Conservation (phyloP, 2,329 filamentous ascomycete species). For the Aspergillaceae sp. region DNA sequence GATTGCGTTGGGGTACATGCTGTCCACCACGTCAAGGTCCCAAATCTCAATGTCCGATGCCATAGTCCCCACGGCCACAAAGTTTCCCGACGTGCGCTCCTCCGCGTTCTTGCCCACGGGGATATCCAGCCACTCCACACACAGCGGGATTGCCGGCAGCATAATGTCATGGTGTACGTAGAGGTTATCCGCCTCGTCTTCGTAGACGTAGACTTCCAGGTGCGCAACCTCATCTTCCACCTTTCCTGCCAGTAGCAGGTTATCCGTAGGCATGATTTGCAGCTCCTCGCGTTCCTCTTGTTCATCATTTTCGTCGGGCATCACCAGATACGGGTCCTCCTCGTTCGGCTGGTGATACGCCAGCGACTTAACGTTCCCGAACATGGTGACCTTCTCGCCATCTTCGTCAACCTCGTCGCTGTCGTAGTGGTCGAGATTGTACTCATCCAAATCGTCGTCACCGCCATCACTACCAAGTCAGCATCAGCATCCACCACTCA, state of each 20-base stretch:
- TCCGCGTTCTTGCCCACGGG: constrained; percentile 66
- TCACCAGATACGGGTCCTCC: constrained; percentile 92
- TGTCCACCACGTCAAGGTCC: constrained; percentile 92
- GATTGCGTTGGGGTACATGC: constrained; percentile 97
- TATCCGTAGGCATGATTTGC: constrained; percentile 86
- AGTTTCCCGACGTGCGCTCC: constrained; percentile 68
- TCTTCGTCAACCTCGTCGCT: constrained; percentile 63
- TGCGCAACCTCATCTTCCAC: constrained; percentile 96
- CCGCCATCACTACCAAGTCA: constrained; percentile 15
- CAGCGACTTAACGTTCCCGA: constrained; percentile 87
- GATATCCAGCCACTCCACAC: constrained; percentile 90
- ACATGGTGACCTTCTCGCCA: constrained; percentile 73
- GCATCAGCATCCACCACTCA: background rate
- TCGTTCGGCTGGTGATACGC: constrained; percentile 91
- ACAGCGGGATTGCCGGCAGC: constrained; percentile 91
- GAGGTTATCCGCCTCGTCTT: constrained; percentile 88
- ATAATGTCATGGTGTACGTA: constrained; percentile 99
- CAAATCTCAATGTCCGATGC: constrained; percentile 98
- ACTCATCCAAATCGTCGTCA: constrained; percentile 84
- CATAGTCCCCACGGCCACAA: constrained; percentile 91
- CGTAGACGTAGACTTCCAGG: constrained; percentile 94
- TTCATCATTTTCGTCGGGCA: constrained; percentile 68
- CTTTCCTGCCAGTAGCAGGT: constrained; percentile 82
- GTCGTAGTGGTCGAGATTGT: constrained; percentile 93
- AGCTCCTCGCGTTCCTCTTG: constrained; percentile 89